phyloP scores from a whole-genome alignment of 2,329 filamentous ascomycete species.

The Talaromyces amestolkiae region DNA sequence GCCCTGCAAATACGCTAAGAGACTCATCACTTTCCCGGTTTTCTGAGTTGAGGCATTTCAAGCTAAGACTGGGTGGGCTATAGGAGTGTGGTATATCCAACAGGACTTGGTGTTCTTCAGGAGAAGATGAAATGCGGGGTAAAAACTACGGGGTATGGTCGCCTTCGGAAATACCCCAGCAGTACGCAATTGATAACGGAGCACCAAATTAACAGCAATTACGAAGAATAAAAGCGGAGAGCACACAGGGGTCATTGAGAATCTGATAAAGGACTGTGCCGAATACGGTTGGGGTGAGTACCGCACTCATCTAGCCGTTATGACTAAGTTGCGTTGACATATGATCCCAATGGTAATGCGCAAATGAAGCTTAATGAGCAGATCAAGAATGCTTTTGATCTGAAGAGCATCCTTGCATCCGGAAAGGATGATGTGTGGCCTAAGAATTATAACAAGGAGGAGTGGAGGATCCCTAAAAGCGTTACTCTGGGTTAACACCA shows the following conservation, averaged over 20 bases:
- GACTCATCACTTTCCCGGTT: background rate
- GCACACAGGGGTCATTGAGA: background rate
- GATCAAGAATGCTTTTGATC: slow-evolving; percentile 49
- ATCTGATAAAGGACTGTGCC: slow-evolving; percentile 11
- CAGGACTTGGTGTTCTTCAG: background rate
- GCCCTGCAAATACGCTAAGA: background rate
- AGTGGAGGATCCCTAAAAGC: background rate
- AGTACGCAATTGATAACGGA: background rate
- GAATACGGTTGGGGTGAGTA: slow-evolving; percentile 17
- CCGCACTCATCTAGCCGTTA: slow-evolving; percentile 16
- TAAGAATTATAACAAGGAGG: background rate
- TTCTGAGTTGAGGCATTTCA: background rate
- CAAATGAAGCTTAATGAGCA: slow-evolving; percentile 31
- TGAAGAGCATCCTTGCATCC: slow-evolving; percentile 48
- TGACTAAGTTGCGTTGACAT: slow-evolving; percentile 41
- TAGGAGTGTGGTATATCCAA: background rate
- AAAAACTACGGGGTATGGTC: background rate
- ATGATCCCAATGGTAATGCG: slow-evolving; percentile 44
- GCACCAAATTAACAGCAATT: too few species aligned
- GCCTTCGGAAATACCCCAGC: background rate
- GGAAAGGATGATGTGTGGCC: slow-evolving; percentile 49
- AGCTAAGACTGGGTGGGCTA: background rate
- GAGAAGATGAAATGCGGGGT: background rate
- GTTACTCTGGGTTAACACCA: background rate
- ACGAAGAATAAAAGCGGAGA: background rate